Evolutionary conservation across 345 rosid species (phyloP).

Genomic region (Kandelia obovata): DNA sequence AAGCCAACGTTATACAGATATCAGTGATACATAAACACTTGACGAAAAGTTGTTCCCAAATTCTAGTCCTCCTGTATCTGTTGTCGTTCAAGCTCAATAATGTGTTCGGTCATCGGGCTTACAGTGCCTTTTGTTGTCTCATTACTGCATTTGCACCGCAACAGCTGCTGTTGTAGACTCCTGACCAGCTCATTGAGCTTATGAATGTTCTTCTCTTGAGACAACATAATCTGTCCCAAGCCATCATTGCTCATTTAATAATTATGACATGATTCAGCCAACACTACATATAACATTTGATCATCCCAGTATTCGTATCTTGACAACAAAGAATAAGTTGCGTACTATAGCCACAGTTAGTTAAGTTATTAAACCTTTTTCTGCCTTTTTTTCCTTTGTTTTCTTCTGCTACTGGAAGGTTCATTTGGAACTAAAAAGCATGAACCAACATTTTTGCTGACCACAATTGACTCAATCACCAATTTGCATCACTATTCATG

Average conservation of each 20-base stretch:
- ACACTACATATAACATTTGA: not conserved
- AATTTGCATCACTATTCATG: not conserved
- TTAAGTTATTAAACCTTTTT: not conserved
- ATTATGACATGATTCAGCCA: not conserved
- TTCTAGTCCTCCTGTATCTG: slow-evolving; percentile 55
- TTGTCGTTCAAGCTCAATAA: slow-evolving; percentile 53
- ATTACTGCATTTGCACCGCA: slow-evolving; percentile 49
- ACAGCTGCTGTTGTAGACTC: slow-evolving; percentile 56
- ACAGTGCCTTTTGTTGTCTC: slow-evolving; percentile 37
- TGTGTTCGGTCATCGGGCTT: slow-evolving; percentile 35
- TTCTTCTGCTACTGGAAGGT: too few species aligned
- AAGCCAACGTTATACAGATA: slow-evolving; percentile 8
- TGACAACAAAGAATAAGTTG: too few species aligned
- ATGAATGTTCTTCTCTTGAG: slow-evolving; percentile 78
- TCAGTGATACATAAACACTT: not conserved
- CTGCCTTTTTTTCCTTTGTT: too few species aligned
- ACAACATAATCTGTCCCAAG: slow-evolving; percentile 65
- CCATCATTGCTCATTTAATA: not conserved
- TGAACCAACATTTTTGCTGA: not conserved
- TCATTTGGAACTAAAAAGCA: not conserved
- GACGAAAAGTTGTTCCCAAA: slow-evolving; percentile 5
- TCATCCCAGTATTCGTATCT: too few species aligned
- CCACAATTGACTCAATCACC: not conserved
- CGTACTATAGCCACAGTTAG: too few species aligned
- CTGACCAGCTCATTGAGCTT: slow-evolving; percentile 67